Evolutionary conservation across 2,329 filamentous ascomycete species (phyloP), one percentile per base, ranked within the genome.

Genomic region (Claviceps paspali): DNA sequence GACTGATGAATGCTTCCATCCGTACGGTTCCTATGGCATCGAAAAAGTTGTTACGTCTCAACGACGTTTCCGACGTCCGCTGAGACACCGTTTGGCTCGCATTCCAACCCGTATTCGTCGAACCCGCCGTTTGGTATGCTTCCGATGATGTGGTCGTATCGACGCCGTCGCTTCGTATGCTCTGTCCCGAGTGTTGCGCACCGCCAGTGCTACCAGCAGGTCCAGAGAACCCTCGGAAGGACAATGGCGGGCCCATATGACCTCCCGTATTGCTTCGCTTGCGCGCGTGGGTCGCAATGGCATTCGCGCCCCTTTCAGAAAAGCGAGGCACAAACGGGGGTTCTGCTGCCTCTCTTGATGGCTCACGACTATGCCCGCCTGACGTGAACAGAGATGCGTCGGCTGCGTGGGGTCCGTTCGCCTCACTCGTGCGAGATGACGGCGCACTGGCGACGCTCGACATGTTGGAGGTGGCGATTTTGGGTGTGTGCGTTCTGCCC

Each of bases 1-100:
- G 75, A 47, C 67, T 76, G 47, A 98, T 92, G 55, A 96, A 98
- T 0, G 91, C 91, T 57, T 96, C 88, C 88, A 98, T 96, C 21
- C 91, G 76, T 33, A 96, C 76, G 2, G 87, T 96, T 1, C 87
- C 86, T 40, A 92, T 79, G 1, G 82, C 82, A 48, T 92, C 86
- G 51, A 91, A 91, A 61, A 91, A 87, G 55, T 76, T 76, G 40
- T 61, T 62, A 1, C 63, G 59, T 5, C 60, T 54, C 8, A 66
- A 70, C 1, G 69, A 74, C 3, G 68, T 66, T 42, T 75, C 70
- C 0, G 69, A 72, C 3, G 67, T 69, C n/a, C 68, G 62, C 41
- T 65, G 61, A 5, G 67, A 70, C 3, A 57, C 53, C 32, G 51
- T 54, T 41, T 59, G 63, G 42, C 60, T 63, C 54, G 66, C 58